A percentile compares a stretch with the other conserved stretches of the same genome.
Conservation (phyloP, 495 filamentous ascomycete species). For the Cetradonia linearis region DNA sequence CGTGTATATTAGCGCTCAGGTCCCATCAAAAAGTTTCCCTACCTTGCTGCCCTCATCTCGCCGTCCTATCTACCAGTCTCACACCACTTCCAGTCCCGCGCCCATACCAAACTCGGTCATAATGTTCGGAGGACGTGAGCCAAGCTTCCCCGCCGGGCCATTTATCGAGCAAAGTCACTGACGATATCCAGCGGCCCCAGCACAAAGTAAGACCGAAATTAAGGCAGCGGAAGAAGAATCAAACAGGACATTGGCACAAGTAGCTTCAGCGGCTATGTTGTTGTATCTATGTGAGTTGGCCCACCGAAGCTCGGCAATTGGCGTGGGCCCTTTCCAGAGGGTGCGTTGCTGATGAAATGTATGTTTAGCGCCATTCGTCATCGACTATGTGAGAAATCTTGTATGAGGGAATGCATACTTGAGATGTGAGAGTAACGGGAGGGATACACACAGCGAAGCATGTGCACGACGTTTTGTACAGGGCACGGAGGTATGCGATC, state of each 20-base stretch:
- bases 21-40: too few species aligned
- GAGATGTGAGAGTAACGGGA: not conserved
- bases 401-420: slow-evolving; percentile 41
- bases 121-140: too few species aligned
- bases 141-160: too few species aligned
- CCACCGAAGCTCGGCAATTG: not conserved
- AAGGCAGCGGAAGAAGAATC: slow-evolving; percentile 59
- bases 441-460: not conserved
- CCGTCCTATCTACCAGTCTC: too few species aligned
- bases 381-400: slow-evolving; percentile 67
- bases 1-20: too few species aligned
- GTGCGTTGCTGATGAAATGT: slow-evolving; percentile 1
- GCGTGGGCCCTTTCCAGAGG: not conserved
- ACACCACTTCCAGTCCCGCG: too few species aligned
- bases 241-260: slow-evolving; percentile 50
- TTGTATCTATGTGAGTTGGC: slow-evolving; percentile 72
- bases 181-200: not conserved
- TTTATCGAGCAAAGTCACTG: not conserved
- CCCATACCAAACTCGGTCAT: too few species aligned
- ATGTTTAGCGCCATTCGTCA: slow-evolving; percentile 62
- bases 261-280: slow-evolving; percentile 50
- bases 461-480: not conserved
- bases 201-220: slow-evolving; percentile 1
- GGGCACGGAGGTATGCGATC: not conserved
- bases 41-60: too few species aligned